These are phyloP conservation scores for Nakazawaea ambrosiae DNA, from an alignment of 805 yeast genomes.

Conservation along the genomic window DNA sequence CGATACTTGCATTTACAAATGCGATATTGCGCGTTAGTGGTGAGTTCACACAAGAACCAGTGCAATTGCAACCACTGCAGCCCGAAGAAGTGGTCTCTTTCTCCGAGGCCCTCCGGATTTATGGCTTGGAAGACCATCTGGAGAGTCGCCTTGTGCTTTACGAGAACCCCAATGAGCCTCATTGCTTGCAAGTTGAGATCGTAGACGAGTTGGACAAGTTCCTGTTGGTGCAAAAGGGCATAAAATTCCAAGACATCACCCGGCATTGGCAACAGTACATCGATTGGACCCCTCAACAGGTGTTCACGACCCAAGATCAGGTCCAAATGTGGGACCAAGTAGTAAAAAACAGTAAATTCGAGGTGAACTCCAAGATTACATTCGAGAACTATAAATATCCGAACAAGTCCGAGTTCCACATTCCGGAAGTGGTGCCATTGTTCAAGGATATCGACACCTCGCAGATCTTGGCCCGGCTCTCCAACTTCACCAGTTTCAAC, in stretches of 20 bases:
- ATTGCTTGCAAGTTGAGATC: slow-evolving; percentile 4
- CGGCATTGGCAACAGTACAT: slow-evolving; percentile 27
- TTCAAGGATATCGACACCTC: slow-evolving; percentile 36
- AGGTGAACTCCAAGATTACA: slow-evolving; percentile 1
- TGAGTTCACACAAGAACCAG: too few species aligned
- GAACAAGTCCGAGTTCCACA: slow-evolving; percentile 23
- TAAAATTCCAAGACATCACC: slow-evolving; percentile 62
- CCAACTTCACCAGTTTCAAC: slow-evolving; percentile 59
- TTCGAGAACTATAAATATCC: slow-evolving; percentile 47
- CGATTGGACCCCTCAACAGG: too few species aligned
- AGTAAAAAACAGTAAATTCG: slow-evolving; percentile 26
- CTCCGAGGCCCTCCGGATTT: too few species aligned
- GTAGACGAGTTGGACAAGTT: slow-evolving; percentile 30
- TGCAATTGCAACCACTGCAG: too few species aligned
- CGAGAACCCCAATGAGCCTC: background rate
- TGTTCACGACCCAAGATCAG: too few species aligned
- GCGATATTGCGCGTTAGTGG: too few species aligned
- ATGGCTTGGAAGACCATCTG: background rate
- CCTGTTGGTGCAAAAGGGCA: slow-evolving; percentile 32
- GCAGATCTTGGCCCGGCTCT: slow-evolving; percentile 45
- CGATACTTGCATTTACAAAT: too few species aligned
- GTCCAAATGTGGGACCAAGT: slow-evolving; percentile 30
- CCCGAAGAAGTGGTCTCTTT: too few species aligned
- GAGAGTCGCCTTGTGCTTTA: slow-evolving; percentile 5
- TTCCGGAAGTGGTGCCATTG: slow-evolving; percentile 32